A percentile compares a stretch with the other conserved stretches of the same genome.
Evolutionary conservation across 2,329 filamentous ascomycete species (phyloP).

Genomic region (Fusarium luffae): DNA sequence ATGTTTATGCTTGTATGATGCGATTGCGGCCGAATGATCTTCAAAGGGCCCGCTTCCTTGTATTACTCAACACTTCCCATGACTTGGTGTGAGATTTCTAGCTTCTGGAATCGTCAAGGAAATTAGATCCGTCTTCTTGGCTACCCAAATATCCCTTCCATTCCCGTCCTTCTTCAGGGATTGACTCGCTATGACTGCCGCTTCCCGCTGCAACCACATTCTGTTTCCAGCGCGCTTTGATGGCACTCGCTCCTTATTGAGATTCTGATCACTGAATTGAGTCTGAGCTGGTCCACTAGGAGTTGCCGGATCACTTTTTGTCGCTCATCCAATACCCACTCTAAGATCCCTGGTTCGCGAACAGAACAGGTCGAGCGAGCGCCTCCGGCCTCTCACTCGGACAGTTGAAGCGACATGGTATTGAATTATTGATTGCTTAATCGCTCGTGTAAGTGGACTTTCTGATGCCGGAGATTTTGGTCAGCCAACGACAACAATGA

Average conservation of each 20-base stretch:
- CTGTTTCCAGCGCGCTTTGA: conserved; percentile 17
- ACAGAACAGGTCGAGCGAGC: conserved; percentile 8
- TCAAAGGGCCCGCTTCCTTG: conserved; percentile 15
- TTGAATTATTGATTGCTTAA: background rate
- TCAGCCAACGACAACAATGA: background rate
- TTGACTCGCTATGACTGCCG: conserved; percentile 20
- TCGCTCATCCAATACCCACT: conserved; percentile 14
- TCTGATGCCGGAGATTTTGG: background rate
- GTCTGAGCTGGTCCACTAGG: conserved; percentile 22
- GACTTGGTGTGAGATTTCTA: background rate
- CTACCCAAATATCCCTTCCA: background rate
- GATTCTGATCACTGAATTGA: background rate
- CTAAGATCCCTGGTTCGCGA: background rate
- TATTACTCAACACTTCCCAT: background rate
- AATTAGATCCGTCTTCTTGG: conserved; percentile 5
- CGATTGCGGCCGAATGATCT: conserved; percentile 16
- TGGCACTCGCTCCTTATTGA: background rate
- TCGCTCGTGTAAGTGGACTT: background rate
- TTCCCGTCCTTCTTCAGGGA: background rate
- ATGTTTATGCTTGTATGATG: conserved; percentile 4
- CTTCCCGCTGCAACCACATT: conserved; percentile 18
- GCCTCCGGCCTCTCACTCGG: conserved; percentile 33
- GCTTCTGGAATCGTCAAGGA: conserved; percentile 29
- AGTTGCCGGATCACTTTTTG: background rate
- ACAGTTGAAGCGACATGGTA: background rate